phyloP scores from a whole-genome alignment of 345 rosid species.

The Gossypium anomalum region DNA sequence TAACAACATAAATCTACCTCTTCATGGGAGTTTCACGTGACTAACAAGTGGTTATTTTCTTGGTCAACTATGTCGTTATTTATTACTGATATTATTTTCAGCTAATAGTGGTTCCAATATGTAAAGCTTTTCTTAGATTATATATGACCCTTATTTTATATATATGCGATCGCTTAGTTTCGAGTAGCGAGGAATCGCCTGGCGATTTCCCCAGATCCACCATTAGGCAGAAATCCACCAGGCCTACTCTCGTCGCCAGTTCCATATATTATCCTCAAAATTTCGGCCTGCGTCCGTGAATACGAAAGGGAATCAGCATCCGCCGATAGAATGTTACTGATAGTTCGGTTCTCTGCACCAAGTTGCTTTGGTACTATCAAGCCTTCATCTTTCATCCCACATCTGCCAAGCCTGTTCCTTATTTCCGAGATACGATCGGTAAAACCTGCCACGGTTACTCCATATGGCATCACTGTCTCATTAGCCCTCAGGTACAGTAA shows the following conservation, averaged over 20 bases:
- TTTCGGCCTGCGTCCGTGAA: conserved; percentile 32
- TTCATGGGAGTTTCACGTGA: no score
- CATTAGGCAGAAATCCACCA: conserved; percentile 38
- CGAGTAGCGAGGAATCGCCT: background rate
- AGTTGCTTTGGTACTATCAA: conserved; percentile 32
- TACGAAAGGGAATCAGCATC: conserved; percentile 32
- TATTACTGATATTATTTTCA: no score
- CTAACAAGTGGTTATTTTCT: no score
- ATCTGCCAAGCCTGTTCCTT: conserved; percentile 33
- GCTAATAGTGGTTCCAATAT: no score
- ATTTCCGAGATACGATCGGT: conserved; percentile 29
- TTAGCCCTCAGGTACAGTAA: conserved; percentile 39
- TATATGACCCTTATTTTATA: no score
- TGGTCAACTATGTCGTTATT: no score
- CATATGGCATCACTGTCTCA: conserved; percentile 31
- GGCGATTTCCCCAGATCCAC: conserved; percentile 20
- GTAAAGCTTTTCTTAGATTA: no score
- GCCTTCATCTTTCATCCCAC: conserved; percentile 58
- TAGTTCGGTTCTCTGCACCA: conserved; percentile 35
- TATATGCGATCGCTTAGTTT: no score
- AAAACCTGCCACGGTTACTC: conserved; percentile 35
- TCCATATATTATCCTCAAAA: conserved; percentile 37
- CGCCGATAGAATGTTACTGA: conserved; percentile 36
- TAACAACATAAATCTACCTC: no score
- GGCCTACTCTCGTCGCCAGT: conserved; percentile 32